Evolutionary conservation across 495 filamentous ascomycete species (phyloP).

Genomic region (Penicillium cosmopolitanum): DNA sequence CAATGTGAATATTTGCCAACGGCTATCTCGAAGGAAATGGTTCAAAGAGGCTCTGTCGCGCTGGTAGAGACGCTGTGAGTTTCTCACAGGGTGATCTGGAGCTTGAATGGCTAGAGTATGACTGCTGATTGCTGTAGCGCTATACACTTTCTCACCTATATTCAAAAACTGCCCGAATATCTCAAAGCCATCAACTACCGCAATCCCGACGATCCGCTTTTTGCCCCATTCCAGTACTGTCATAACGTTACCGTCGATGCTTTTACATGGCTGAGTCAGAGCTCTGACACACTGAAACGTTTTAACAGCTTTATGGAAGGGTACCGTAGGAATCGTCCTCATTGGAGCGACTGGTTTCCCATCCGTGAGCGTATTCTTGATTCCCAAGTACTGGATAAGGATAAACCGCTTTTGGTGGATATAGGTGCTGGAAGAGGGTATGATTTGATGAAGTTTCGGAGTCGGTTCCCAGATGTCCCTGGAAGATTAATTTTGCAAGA

Average conservation of each 20-base stretch:
- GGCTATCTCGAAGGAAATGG: not conserved
- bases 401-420: slow-evolving; percentile 53
- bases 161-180: slow-evolving; percentile 8
- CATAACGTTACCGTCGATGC: slow-evolving; percentile 26
- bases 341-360: slow-evolving; percentile 41
- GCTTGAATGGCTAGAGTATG: too few relatives aligned
- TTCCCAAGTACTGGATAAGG: slow-evolving; percentile 9
- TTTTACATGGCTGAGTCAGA: slow-evolving; percentile 29
- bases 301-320: slow-evolving; percentile 37
- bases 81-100: not conserved
- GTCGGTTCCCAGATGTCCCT: slow-evolving; percentile 21
- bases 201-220: slow-evolving; percentile 1
- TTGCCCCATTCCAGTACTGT: slow-evolving; percentile 43
- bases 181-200: not conserved
- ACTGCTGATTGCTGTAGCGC: too few relatives aligned
- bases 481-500: slow-evolving; percentile 52
- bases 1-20: not conserved
- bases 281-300: slow-evolving; percentile 14
- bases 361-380: slow-evolving; percentile 29
- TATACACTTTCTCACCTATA: slow-evolving; percentile 1
- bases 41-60: not conserved
- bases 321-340: slow-evolving; percentile 14
- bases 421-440: slow-evolving; percentile 54
- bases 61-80: slow-evolving; percentile 2
- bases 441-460: slow-evolving; percentile 42